These are phyloP conservation scores for Apiotrichum laibachii DNA, from an alignment of 1,284 basidiomycete species.

Conservation along the genomic window DNA sequence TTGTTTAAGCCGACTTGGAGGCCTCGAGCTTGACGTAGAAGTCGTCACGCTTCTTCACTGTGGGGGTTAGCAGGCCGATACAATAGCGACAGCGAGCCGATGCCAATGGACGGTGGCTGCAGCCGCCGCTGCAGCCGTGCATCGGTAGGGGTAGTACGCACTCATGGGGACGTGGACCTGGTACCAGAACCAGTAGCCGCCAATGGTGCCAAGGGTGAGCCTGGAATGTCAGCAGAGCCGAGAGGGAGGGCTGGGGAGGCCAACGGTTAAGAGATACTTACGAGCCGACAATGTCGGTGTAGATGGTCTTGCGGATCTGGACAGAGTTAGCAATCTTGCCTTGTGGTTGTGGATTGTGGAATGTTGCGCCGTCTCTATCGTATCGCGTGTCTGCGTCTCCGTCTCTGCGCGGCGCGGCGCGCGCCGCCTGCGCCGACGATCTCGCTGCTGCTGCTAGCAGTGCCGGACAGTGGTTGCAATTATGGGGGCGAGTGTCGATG, in stretches of 20 bases:
- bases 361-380: neutral
- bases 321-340: conserved; percentile 3
- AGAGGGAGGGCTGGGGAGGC: neutral
- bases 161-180: conserved; percentile 18
- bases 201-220: conserved; percentile 15
- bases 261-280: conserved; percentile 4
- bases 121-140: neutral
- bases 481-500: neutral
- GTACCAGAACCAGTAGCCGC: conserved; percentile 25
- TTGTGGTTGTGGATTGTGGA: neutral
- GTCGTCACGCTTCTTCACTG: conserved; percentile 26
- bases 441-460: too few species aligned
- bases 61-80: neutral
- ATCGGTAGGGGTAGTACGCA: conserved; percentile 5
- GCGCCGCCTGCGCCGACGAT: too few species aligned
- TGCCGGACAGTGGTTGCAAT: too few species aligned
- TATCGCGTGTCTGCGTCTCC: neutral
- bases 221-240: conserved; percentile 9
- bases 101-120: too few species aligned
- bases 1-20: conserved; percentile 10
- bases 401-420: too few species aligned
- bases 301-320: conserved; percentile 17
- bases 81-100: too few species aligned
- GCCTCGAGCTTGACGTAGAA: conserved; percentile 26
- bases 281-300: conserved; percentile 16